Base-by-base conservation (phyloP, 352 stramenopile species). In the Pseudoperonospora humuli region DNA sequence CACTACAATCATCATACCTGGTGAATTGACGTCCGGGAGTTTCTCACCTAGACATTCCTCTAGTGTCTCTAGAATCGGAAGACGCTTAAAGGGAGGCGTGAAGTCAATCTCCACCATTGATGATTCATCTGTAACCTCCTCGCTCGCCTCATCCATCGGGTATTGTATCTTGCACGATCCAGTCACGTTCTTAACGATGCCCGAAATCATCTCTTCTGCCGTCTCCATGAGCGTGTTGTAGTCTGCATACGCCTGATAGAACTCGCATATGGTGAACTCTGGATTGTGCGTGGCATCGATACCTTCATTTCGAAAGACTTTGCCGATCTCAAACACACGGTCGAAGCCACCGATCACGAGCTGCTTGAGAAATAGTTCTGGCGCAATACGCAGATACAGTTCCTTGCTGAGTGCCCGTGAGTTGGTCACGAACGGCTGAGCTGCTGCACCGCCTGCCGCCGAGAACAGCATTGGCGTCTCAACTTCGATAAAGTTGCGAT, bases 381-480 rank as follows among this genome's bases (percentile, higher is more conserved):
- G 96, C 10, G 96, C 96, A 65, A 95, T 93, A 32, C 96, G 86
- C 45, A 99, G 75, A 43, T 93, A 98, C 54, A 99, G 64, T 21
- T 98, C 85, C 38, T 97, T 89, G 28, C 92, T 87, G 3, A 99
- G 67, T 15, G 97, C 96, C 42, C 98, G 97, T 54, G 98, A 97
- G 50, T 93, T 86, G 3, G 96, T 99, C 39, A 98, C 84, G 65
- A 99, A 99, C 7, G 96, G 96, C 65, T 96, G 93, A 9, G 96
- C 96, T 4, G 95, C 94, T 2, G 96, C 96, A 29, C 96, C 96
- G 25, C 96, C 96, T 9, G 96, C 87, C 17, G 98, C 94, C 43
- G 97, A 97, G 70, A 97, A 98, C 64, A 99, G 93, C 81, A 98
- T 98, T 15, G 96, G 96, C 28, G 96, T 99, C 73, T 99, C 96